Base-by-base conservation (phyloP, 805 yeast species). In the Candida argentea region DNA sequence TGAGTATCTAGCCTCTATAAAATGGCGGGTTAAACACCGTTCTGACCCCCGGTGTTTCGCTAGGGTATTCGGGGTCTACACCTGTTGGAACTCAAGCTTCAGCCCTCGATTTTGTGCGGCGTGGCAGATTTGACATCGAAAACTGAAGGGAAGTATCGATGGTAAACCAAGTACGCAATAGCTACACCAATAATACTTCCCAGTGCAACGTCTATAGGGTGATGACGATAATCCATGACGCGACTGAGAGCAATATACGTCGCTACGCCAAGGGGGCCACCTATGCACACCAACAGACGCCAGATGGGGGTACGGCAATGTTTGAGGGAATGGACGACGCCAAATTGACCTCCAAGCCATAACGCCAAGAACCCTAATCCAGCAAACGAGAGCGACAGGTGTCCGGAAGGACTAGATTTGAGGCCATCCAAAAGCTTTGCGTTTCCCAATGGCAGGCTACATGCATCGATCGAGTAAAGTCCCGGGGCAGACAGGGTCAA, bases 381-480 rank as follows among this genome's bases (percentile, higher is more conserved):
- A 10, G 67, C 50, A 42, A 72, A 73, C n/a, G 75, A 58, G 22
- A 64, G 55, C 2, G 73, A 58, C 6, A 72, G 54, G 39, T 72
- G 79, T 14, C 79, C 79, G 5, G 73, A 66, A 1, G 79, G 79
- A 5, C 74, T 65, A 16, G 70, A 60, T 35, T 70, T 58, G 60
- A 68, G 61, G 2, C 78, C 79, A 37, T 72, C 79, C 11, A 42
- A 36, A 16, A 73, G 45, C 22, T 32, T 27, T 15, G 32, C 15
- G 6, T 29, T 24, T 1, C 54, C 54, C 33, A 43, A 37, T 2
- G 54, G 54, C 3, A 46, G 43, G 3, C 50, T 37, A 24, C 54
- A 48, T 17, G 46, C 51, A 6, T 40, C 36, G 10, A 44, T 21
- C 18, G 38, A 45, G 7, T 44, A 46, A 24, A 42, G 40, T 8